These are phyloP conservation scores for Acanthamoeba rhysodes DNA, from an alignment of 208 protist genomes.

Conservation along the genomic window DNA sequence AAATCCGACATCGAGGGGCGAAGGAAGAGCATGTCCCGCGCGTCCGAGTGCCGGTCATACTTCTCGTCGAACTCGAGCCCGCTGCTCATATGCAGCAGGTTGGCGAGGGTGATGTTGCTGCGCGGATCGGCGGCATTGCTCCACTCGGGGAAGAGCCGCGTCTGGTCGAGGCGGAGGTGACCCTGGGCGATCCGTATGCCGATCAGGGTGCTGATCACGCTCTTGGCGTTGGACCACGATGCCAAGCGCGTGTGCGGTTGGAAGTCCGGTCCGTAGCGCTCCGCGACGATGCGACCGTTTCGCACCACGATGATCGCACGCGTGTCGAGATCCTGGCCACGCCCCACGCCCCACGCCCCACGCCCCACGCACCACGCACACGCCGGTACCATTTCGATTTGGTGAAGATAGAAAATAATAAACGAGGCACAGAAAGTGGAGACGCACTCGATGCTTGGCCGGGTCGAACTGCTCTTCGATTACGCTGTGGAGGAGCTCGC, in stretches of 20 bases:
- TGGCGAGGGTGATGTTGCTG: background rate
- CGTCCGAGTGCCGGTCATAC: background rate
- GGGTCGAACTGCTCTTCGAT: slow-evolving; percentile 1
- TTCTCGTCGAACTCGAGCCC: background rate
- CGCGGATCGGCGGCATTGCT: background rate
- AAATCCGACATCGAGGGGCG: slow-evolving; percentile 13
- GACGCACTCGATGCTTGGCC: background rate
- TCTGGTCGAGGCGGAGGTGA: background rate
- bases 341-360: background rate
- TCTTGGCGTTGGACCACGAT: slow-evolving; percentile 9
- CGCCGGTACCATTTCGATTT: background rate
- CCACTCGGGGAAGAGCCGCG: slow-evolving; percentile 22
- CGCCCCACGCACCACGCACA: background rate
- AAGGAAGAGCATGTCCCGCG: slow-evolving; percentile 15
- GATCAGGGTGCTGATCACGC: slow-evolving; percentile 11
- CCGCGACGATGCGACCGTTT: background rate
- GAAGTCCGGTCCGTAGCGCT: background rate
- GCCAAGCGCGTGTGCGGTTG: background rate
- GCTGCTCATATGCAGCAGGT: slow-evolving; percentile 32
- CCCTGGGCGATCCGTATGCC: background rate
- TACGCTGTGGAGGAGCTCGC: background rate
- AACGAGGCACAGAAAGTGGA: background rate
- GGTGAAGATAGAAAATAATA: background rate
- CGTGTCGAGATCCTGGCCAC: background rate
- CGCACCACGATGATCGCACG: background rate